Percentiles rank a stretch among this genome's conserved stretches.
These are phyloP conservation scores for Metschnikowia amazonensis DNA, from an alignment of 805 yeast species.

Conservation along the genomic window DNA sequence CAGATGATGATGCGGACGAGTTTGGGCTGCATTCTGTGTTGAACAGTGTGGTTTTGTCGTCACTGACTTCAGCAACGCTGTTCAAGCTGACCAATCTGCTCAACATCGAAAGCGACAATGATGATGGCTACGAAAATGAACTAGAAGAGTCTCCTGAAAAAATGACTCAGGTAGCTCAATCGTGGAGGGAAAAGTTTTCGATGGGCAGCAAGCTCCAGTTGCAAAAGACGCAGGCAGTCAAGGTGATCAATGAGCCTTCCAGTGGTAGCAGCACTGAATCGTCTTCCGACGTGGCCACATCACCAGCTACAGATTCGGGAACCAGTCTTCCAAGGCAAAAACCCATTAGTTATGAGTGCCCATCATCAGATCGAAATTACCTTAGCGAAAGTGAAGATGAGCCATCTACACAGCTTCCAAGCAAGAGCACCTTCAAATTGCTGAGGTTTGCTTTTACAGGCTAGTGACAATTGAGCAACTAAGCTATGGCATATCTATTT, in stretches of 20 bases:
- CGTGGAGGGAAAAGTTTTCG: slow-evolving; percentile 16
- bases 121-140: slow-evolving; percentile 33
- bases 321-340: background rate
- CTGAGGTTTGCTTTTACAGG: slow-evolving; percentile 19
- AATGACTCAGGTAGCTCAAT: slow-evolving; percentile 5
- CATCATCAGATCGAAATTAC: slow-evolving; percentile 16
- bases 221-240: slow-evolving; percentile 5
- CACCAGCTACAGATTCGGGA: slow-evolving; percentile 1
- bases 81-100: slow-evolving; percentile 8
- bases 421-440: slow-evolving; percentile 8
- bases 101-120: slow-evolving; percentile 13
- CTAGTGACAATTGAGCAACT: background rate
- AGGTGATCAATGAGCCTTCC: slow-evolving; percentile 1
- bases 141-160: slow-evolving; percentile 42
- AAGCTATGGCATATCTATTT: background rate
- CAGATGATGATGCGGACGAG: slow-evolving; percentile 18
- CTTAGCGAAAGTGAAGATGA: slow-evolving; percentile 17
- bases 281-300: slow-evolving; percentile 9
- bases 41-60: slow-evolving; percentile 9
- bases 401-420: background rate
- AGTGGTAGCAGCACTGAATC: slow-evolving; percentile 7
- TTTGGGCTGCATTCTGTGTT: slow-evolving; percentile 9
- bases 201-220: slow-evolving; percentile 6
- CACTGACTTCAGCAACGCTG: slow-evolving; percentile 5
- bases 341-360: background rate